These are phyloP conservation scores for Salvia sclarea DNA, from an alignment of 305 asterid genomes.

Conservation along the genomic window DNA sequence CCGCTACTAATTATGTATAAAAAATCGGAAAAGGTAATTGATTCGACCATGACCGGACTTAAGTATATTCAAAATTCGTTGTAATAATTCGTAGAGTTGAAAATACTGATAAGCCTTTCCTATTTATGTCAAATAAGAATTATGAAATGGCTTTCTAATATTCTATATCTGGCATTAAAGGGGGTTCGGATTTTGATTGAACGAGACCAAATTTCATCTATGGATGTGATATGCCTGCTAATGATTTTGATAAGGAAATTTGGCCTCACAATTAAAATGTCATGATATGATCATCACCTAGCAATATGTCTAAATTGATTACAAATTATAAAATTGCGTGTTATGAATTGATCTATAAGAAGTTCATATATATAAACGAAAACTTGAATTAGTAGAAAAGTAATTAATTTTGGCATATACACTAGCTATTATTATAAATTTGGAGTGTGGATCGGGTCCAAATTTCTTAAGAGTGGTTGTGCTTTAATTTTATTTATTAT, in stretches of 20 bases:
- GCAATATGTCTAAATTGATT: not conserved
- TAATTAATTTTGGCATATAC: too few species aligned
- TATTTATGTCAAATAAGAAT: conserved; percentile 1
- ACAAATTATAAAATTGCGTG: too few species aligned
- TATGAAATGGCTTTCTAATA: conserved; percentile 5
- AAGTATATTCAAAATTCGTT: not conserved
- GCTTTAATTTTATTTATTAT: not conserved
- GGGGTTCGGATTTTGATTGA: conserved; percentile 25
- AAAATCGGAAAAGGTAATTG: too few species aligned
- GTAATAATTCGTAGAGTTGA: conserved; percentile 1
- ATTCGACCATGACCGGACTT: not conserved
- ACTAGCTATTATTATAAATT: too few species aligned
- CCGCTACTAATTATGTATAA: too few species aligned
- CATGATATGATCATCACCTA: not conserved
- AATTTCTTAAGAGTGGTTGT: not conserved
- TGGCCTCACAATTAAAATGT: not conserved
- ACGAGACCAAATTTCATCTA: conserved; percentile 15
- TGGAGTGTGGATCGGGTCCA: too few species aligned
- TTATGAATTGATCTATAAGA: too few species aligned
- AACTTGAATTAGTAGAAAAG: too few species aligned
- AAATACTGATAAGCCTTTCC: conserved; percentile 13
- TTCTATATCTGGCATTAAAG: conserved; percentile 9
- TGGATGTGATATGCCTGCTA: conserved; percentile 30
- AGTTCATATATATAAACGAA: not conserved
- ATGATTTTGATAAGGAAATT: not conserved